A percentile compares a stretch with the other conserved stretches of the same genome.
These are phyloP conservation scores for Fusarium beomiforme DNA, from an alignment of 2,329 filamentous ascomycete genomes.

Conservation along the genomic window DNA sequence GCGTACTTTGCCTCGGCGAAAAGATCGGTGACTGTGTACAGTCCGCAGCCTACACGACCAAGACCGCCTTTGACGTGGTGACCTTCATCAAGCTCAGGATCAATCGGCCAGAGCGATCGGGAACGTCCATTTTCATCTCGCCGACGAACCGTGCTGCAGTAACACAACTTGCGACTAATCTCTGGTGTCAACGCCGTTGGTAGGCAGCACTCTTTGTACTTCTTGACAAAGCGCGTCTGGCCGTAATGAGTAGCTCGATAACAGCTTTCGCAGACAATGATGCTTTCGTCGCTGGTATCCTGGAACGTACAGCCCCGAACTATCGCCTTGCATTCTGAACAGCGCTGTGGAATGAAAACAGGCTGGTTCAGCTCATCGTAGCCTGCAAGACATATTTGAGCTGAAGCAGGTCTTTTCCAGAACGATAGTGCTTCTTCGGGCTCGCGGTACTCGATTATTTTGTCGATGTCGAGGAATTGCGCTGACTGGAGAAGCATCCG, in stretches of 20 bases:
- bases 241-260: constrained; percentile 46
- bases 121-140: constrained; percentile 28
- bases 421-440: constrained; percentile 33
- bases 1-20: constrained; percentile 41
- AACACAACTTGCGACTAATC: constrained; percentile 41
- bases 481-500: constrained; percentile 47
- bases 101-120: constrained; percentile 32
- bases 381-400: constrained; percentile 36
- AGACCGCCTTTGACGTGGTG: constrained; percentile 23
- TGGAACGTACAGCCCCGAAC: constrained; percentile 42
- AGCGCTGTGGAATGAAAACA: constrained; percentile 31
- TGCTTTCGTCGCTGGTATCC: constrained; percentile 4
- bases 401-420: constrained; percentile 39
- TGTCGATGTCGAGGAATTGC: constrained; percentile 52
- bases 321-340: constrained; percentile 27
- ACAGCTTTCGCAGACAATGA: constrained; percentile 48
- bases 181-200: constrained; percentile 38
- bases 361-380: constrained; percentile 19
- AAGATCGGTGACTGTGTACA: constrained; percentile 21
- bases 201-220: constrained; percentile 49
- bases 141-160: constrained; percentile 34
- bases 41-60: constrained; percentile 2
- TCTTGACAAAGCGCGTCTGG: constrained; percentile 42
- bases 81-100: background rate
- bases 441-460: constrained; percentile 49